These are phyloP conservation scores for Sphaerosporella brunnea DNA, from an alignment of 495 filamentous ascomycete genomes.

Conservation along the genomic window DNA sequence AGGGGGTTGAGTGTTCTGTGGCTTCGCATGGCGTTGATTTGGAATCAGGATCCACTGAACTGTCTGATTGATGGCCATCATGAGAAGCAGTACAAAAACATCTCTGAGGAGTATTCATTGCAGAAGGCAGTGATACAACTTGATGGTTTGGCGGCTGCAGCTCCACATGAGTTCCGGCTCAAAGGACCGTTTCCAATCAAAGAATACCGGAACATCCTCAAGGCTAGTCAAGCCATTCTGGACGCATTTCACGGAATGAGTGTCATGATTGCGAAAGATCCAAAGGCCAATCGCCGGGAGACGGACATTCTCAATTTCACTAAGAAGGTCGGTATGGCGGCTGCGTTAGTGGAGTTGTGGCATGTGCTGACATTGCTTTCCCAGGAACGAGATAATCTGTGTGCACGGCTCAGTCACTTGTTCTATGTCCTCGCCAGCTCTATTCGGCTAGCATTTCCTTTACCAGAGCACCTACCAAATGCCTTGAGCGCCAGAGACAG, in stretches of 20 bases:
- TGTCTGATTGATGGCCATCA: conserved; percentile 37
- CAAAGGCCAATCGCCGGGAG: conserved; percentile 61
- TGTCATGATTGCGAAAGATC: conserved; percentile 67
- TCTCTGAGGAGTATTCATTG: conserved; percentile 58
- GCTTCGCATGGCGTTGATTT: conserved; percentile 86
- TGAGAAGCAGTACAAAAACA: conserved; percentile 52
- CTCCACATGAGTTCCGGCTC: conserved; percentile 65
- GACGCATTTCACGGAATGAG: conserved; percentile 94
- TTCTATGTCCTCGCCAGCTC: conserved; percentile 82
- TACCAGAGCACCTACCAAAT: conserved; percentile 72
- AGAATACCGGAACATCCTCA: conserved; percentile 51
- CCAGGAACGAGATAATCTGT: conserved; percentile 60
- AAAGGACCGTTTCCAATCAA: conserved; percentile 62
- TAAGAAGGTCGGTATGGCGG: conserved; percentile 26
- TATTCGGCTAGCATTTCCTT: conserved; percentile 79
- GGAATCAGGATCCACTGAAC: conserved; percentile 84
- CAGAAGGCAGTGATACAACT: conserved; percentile 46
- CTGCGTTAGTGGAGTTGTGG: too few relatives aligned
- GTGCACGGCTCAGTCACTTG: conserved; percentile 75
- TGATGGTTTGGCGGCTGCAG: conserved; percentile 54
- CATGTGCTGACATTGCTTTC: too few relatives aligned
- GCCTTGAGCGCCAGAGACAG: conserved; percentile 63
- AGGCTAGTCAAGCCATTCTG: conserved; percentile 62
- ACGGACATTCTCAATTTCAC: conserved; percentile 62
- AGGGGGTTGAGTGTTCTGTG: conserved; percentile 71